These are phyloP conservation scores for Malassezia brasiliensis DNA, from an alignment of 1,284 basidiomycete genomes.

Conservation along the genomic window DNA sequence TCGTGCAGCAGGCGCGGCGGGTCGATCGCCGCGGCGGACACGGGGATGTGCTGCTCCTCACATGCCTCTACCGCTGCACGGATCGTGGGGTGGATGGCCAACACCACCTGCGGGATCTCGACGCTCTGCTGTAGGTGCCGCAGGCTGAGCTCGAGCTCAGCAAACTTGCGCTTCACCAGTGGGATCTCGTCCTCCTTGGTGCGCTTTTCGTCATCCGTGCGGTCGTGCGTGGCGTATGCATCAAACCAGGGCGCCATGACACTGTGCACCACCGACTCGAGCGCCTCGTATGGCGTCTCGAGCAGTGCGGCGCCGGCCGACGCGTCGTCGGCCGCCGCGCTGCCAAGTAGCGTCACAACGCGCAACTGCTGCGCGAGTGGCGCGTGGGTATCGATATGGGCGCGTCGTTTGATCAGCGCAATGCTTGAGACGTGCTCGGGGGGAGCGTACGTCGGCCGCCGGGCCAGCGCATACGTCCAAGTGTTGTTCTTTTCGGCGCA, in stretches of 20 bases:
- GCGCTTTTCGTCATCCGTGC: conserved; percentile 24
- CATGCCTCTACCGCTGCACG: conserved; percentile 62
- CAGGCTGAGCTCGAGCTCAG: conserved; percentile 89
- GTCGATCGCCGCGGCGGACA: conserved; percentile 66
- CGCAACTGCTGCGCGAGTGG: conserved; percentile 12
- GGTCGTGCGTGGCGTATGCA: conserved; percentile 65
- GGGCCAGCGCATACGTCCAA: background rate
- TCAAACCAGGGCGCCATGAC: conserved; percentile 98
- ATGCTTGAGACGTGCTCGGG: conserved; percentile 2
- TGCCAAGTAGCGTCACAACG: conserved; percentile 11
- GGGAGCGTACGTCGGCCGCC: conserved; percentile 4
- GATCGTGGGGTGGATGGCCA: conserved; percentile 82
- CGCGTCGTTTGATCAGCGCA: conserved; percentile 13
- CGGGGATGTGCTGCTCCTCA: conserved; percentile 54
- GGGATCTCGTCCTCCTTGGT: conserved; percentile 57
- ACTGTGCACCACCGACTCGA: conserved; percentile 90
- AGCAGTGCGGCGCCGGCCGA: background rate
- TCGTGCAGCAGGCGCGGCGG: conserved; percentile 64
- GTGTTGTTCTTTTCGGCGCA: background rate
- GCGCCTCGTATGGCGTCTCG: conserved; percentile 69
- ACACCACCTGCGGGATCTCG: conserved; percentile 91
- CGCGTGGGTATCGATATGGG: conserved; percentile 3
- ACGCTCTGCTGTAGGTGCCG: conserved; percentile 96
- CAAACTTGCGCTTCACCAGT: conserved; percentile 98
- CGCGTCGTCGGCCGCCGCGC: background rate